Evolutionary conservation across 257 asterid species (phyloP), one percentile per base, ranked within the genome.

Genomic region (Haberlea rhodopensis): DNA sequence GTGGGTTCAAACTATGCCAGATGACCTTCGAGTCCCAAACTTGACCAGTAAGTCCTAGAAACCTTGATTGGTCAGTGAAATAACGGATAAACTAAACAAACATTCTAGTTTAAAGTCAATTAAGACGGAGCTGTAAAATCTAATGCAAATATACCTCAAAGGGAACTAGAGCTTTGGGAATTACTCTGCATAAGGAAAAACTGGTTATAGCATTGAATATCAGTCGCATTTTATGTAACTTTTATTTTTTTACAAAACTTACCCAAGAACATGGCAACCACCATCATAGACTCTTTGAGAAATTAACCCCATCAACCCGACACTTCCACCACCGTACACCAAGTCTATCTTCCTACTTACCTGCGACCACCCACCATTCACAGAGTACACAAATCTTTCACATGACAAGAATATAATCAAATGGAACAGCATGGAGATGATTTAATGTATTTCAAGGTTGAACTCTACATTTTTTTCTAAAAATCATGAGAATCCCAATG

Each of bases 311-410:
- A 94, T 94, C 63, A 94, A 82, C 67, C 99, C 99, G 63, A 90
- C 75, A 78, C 97, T 94, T 52, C 99, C 99, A 74, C 99, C 99
- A 10, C 97, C 99, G 78, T 94, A 94, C 23, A 94, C 99, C 83
- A 94, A 77, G 75, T 85, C 79, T 76, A 94, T 83, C 77, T 84
- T 94, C 84, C 96, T 88, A 68, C 63, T 72, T 75, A 90, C 95
- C 99, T 94, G 80, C 79, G 79, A 65, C 54, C 54, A 73, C 54
- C 24, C 54, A 71, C 57, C 37, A 40, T 67, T 29, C 25, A 65
- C 26, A 54, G 32, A 59, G 60, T 61, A 52, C 49, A 25, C 19
- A 57, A 67, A 40, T 31, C 71, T 69, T 29, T 71, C 24, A 37
- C 66, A 66, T 53, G 19, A 61, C 24, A 46, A 15, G 52, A 10